phyloP scores from a whole-genome alignment of 1,284 basidiomycete genomes.

The Sporisorium iseilematis-ciliati region DNA sequence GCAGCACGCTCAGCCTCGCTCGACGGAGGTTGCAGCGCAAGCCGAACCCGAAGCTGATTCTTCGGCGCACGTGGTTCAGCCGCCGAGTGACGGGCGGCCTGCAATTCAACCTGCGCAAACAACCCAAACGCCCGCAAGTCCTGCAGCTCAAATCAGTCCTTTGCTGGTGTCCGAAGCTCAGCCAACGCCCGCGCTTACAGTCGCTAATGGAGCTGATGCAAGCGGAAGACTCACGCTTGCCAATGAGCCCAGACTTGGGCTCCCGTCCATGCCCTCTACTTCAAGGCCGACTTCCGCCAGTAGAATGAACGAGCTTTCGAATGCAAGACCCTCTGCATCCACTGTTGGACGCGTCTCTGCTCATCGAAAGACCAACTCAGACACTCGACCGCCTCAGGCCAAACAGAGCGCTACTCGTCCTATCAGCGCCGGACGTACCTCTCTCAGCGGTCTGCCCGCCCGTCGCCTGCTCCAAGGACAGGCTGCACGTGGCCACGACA shows the following conservation, averaged over 20 bases:
- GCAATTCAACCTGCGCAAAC: not conserved
- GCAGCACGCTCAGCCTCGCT: not conserved
- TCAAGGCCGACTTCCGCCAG: not conserved
- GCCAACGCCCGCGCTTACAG: not conserved
- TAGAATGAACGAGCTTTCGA: not conserved
- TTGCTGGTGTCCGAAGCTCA: not conserved
- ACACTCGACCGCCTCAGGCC: slow-evolving; percentile 9
- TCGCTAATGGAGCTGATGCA: not conserved
- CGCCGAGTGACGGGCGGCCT: not conserved
- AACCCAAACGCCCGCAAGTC: not conserved
- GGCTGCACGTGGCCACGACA: slow-evolving; percentile 19
- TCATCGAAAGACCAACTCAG: slow-evolving; percentile 38
- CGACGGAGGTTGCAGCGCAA: not conserved
- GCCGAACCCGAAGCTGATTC: not conserved
- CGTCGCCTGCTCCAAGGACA: slow-evolving; percentile 19
- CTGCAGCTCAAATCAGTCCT: not conserved
- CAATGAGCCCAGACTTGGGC: slow-evolving; percentile 41
- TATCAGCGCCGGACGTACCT: not conserved
- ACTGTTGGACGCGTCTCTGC: slow-evolving; percentile 13
- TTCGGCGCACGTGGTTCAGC: not conserved
- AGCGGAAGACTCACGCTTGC: slow-evolving; percentile 27
- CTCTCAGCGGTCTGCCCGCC: not conserved
- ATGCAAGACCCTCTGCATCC: not conserved
- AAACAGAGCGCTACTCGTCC: not conserved
- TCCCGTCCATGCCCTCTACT: slow-evolving; percentile 12